These are phyloP conservation scores for Suillus variegatus DNA, from an alignment of 768 basidiomycete species.

Conservation along the genomic window DNA sequence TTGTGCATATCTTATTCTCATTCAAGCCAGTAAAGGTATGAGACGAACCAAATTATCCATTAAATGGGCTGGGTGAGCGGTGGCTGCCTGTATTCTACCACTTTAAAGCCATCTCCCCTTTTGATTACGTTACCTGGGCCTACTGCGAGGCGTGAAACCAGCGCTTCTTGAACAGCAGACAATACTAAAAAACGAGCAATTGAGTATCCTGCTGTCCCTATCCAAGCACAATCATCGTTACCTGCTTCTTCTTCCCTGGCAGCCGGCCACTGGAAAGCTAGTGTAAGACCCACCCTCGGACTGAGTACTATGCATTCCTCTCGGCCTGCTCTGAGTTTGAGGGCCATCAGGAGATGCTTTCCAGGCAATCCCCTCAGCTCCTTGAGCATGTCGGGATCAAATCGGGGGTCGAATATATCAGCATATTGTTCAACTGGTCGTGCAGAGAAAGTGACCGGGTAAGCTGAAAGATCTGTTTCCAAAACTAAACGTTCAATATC, in stretches of 20 bases:
- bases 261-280: constrained; percentile 6
- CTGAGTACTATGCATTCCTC: not conserved
- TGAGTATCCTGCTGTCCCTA: not conserved
- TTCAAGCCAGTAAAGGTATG: not conserved
- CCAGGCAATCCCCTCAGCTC: not conserved
- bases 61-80: not conserved
- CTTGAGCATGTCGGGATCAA: not conserved
- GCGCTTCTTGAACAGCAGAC: not conserved
- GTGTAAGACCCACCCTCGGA: constrained; percentile 1
- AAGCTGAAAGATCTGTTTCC: constrained; percentile 1
- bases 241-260: not conserved
- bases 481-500: not conserved
- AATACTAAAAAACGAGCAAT: not conserved
- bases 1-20: not conserved
- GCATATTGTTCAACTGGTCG: constrained; percentile 2
- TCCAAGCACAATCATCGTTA: not conserved
- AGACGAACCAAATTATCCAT: not conserved
- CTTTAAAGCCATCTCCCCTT: not conserved
- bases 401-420: not conserved
- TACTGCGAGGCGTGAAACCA: not conserved
- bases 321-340: constrained; percentile 1
- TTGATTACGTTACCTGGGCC: not conserved
- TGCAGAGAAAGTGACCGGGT: constrained; percentile 3
- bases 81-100: not conserved
- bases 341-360: constrained; percentile 1